Conservation (phyloP, 2,329 filamentous ascomycete species). For the Bisporella sp. region DNA sequence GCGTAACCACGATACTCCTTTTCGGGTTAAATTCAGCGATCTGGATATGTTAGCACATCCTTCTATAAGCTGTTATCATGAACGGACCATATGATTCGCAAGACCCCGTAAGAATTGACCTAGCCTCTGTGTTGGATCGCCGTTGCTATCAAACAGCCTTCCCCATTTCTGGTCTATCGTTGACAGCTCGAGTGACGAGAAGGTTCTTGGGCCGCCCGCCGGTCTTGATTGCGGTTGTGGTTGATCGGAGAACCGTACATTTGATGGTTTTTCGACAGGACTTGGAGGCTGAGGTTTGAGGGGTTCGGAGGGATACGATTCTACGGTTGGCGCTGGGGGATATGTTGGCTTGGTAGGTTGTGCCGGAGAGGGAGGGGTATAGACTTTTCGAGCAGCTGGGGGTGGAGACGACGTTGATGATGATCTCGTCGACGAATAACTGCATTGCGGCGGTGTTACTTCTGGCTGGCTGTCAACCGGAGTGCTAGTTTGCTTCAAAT, state of each 20-base stretch:
- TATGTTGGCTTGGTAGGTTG: conserved; percentile 22
- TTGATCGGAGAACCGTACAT: conserved; percentile 22
- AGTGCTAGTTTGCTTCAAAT: conserved; percentile 27
- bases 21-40: conserved; percentile 64
- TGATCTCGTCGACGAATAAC: conserved; percentile 31
- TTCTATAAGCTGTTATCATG: background rate
- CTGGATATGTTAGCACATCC: conserved; percentile 31
- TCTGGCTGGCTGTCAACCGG: conserved; percentile 22
- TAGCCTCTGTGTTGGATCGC: conserved; percentile 60
- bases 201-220: conserved; percentile 13
- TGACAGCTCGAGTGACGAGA: conserved; percentile 39
- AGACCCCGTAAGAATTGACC: conserved; percentile 67
- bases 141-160: conserved; percentile 60
- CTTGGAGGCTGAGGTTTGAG: conserved; percentile 22
- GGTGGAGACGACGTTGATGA: conserved; percentile 41
- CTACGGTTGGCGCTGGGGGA: conserved; percentile 21
- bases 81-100: conserved; percentile 62
- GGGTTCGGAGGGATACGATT: background rate
- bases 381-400: conserved; percentile 32
- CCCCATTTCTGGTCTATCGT: conserved; percentile 72
- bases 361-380: conserved; percentile 48
- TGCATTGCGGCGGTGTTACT: conserved; percentile 25
- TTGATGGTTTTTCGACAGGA: conserved; percentile 23
- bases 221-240: conserved; percentile 10
- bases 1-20: conserved; percentile 64